A percentile compares a stretch with the other conserved stretches of the same genome.
Evolutionary conservation across 345 rosid species (phyloP).

Genomic region (Eucalyptus camaldulensis): DNA sequence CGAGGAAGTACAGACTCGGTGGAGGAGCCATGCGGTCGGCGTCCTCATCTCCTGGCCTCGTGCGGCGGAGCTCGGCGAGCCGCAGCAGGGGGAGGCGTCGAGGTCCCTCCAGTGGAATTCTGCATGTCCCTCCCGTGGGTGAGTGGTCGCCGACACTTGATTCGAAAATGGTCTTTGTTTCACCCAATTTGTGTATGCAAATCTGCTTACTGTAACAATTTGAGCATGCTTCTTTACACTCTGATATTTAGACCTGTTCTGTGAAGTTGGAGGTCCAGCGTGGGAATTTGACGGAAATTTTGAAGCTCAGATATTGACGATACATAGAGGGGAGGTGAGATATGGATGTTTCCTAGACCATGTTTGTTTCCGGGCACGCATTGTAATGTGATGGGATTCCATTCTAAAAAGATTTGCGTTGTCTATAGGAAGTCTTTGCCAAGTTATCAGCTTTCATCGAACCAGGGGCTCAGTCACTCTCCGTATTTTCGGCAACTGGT

Average conservation of each 20-base stretch:
- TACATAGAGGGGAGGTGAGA: constrained; percentile 16
- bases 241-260: background rate
- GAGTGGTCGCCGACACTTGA: background rate
- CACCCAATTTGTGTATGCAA: background rate
- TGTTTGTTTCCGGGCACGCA: background rate
- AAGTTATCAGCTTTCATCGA: background rate
- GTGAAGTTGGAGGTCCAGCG: constrained; percentile 8
- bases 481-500: constrained; percentile 22
- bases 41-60: background rate
- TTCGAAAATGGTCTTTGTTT: background rate
- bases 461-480: background rate
- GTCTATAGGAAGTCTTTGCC: constrained; percentile 4
- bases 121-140: background rate
- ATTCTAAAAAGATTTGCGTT: background rate
- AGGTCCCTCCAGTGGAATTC: constrained; percentile 1
- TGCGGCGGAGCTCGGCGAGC: background rate
- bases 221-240: background rate
- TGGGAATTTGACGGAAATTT: constrained; percentile 18
- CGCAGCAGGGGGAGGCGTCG: constrained; percentile 26
- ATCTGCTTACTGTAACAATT: background rate
- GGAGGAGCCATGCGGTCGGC: background rate
- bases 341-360: background rate
- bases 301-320: constrained; percentile 6
- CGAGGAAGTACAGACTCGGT: background rate
- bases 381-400: background rate